Evolutionary conservation across 805 yeast species (phyloP).

Genomic region (Wickerhamomyces bovis): DNA sequence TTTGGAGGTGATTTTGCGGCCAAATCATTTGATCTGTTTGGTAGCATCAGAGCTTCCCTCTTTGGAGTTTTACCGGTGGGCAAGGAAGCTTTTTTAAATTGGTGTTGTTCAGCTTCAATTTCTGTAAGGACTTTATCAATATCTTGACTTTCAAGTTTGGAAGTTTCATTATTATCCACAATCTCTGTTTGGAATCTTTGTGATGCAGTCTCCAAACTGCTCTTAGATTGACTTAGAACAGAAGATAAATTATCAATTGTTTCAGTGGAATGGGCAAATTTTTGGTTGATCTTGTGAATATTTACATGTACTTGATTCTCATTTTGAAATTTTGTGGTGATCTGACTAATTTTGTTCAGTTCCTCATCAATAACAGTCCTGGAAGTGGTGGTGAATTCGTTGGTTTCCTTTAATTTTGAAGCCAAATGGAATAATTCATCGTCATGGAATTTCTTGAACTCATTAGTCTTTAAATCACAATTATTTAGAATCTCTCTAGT

Average conservation of each 20-base stretch:
- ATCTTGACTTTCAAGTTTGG: conserved; percentile 17
- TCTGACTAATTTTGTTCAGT: conserved; percentile 8
- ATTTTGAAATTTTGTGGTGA: conserved; percentile 5
- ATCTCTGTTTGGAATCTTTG: conserved; percentile 6
- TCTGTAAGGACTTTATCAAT: conserved; percentile 18
- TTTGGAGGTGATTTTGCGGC: conserved; percentile 21
- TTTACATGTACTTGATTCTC: conserved; percentile 3
- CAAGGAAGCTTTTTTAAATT: conserved; percentile 18
- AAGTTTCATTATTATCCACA: conserved; percentile 7
- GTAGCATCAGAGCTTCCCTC: conserved; percentile 14
- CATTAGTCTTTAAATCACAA: conserved; percentile 14
- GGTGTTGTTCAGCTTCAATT: conserved; percentile 20
- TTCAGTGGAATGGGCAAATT: not conserved
- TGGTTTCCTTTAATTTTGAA: conserved; percentile 12
- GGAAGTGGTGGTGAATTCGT: conserved; percentile 10
- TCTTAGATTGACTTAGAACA: conserved; percentile 1
- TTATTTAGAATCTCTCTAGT: conserved; percentile 17
- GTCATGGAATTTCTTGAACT: conserved; percentile 7
- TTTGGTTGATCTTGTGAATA: conserved; percentile 4
- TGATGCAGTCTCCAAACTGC: not conserved
- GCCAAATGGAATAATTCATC: conserved; percentile 6
- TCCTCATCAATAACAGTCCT: conserved; percentile 15
- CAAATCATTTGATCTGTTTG: conserved; percentile 5
- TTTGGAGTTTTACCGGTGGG: conserved; percentile 28
- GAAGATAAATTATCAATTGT: not conserved